These are phyloP conservation scores for Ceratobasidium sp. DNA, from an alignment of 1,284 basidiomycete genomes.

Conservation along the genomic window DNA sequence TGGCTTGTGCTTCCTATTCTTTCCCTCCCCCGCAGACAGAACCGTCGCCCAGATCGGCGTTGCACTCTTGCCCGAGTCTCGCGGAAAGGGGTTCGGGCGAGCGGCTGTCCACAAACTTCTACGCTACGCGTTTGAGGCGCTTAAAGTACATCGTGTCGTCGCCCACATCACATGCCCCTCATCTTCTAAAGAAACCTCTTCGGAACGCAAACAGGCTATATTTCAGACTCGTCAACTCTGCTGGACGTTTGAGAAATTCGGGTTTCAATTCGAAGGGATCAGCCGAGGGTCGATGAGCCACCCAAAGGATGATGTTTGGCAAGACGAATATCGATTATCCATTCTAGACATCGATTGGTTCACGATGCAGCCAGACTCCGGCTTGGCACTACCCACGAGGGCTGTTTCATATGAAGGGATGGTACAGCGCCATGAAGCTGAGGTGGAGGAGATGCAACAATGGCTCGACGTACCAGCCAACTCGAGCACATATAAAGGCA, in stretches of 20 bases:
- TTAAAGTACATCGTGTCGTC: constrained; percentile 2
- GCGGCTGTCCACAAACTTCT: constrained; percentile 2
- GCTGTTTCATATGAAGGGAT: background rate
- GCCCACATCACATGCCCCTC: constrained; percentile 18
- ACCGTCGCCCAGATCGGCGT: background rate
- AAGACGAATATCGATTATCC: constrained; percentile 18
- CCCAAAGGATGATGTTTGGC: background rate
- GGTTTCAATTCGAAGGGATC: constrained; percentile 24
- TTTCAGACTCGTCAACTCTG: constrained; percentile 4
- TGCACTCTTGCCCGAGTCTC: background rate
- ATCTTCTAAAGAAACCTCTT: background rate
- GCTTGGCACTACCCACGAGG: background rate
- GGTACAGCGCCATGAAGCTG: constrained; percentile 3
- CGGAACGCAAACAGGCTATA: background rate
- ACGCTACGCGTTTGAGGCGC: constrained; percentile 17
- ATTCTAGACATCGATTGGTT: constrained; percentile 19
- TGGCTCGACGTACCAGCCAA: background rate
- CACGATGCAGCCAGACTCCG: background rate
- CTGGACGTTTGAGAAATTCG: constrained; percentile 1
- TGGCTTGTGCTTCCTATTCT: constrained; percentile 8
- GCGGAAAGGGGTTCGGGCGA: constrained; percentile 7
- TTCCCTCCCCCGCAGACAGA: background rate
- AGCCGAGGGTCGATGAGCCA: background rate
- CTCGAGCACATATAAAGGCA: background rate
- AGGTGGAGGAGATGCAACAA: background rate